Conservation (phyloP, 2,329 filamentous ascomycete genomes). For the Blastomyces silverae region DNA sequence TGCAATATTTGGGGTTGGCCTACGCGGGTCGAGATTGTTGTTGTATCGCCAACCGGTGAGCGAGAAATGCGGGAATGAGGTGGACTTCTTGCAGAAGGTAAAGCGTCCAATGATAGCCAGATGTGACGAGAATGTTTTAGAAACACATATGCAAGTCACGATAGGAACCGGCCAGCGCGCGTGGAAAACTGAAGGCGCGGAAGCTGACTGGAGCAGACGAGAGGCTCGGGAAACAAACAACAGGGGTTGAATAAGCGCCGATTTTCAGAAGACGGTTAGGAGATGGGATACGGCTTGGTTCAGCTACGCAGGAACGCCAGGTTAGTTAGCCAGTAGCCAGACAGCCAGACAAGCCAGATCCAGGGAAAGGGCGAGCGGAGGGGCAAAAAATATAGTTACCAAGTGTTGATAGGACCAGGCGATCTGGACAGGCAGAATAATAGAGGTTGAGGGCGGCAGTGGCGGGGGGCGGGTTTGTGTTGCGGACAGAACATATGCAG, state of each 20-base stretch:
- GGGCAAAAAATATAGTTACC: not conserved
- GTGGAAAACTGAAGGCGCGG: constrained; percentile 1
- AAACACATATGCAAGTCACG: constrained; percentile 14
- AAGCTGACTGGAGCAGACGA: constrained; percentile 9
- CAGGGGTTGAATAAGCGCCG: constrained; percentile 13
- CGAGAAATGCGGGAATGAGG: constrained; percentile 4
- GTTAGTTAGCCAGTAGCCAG: not conserved
- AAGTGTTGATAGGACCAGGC: not conserved
- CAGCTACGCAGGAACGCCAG: not conserved
- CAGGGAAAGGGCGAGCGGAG: not conserved
- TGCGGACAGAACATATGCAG: not conserved
- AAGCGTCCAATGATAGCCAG: constrained; percentile 9
- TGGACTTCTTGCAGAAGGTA: not conserved
- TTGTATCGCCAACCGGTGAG: not conserved
- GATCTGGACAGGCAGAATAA: not conserved
- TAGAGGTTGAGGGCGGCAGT: not conserved
- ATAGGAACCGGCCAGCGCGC: constrained; percentile 2
- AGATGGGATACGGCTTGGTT: not conserved
- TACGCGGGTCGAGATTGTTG: constrained; percentile 5
- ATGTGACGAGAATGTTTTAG: constrained; percentile 1
- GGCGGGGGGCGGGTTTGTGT: not conserved
- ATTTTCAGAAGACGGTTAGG: not conserved
- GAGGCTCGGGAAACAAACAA: not conserved
- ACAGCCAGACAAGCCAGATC: not conserved
- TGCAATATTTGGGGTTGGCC: not conserved